Percentiles rank a stretch among this genome's conserved stretches.
These are phyloP conservation scores for Aurantiochytrium sp. DNA, from an alignment of 108 stramenopile species.

Conservation along the genomic window DNA sequence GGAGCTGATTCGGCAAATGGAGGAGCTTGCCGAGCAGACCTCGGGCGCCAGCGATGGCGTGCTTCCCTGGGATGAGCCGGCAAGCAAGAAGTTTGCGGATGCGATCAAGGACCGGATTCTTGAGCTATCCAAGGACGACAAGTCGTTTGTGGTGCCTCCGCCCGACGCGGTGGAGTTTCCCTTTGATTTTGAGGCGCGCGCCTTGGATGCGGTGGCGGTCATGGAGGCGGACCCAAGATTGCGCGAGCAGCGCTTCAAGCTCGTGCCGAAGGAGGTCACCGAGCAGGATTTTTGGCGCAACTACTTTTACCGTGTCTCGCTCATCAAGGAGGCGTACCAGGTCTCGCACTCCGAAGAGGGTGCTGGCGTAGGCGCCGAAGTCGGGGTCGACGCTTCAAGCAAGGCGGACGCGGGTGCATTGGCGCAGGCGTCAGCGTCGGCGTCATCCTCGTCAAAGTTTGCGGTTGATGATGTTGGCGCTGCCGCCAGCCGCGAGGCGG, in stretches of 20 bases:
- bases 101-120: not conserved
- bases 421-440: not conserved
- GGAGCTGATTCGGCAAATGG: not conserved
- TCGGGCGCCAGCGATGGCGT: not conserved
- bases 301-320: slow-evolving; percentile 12
- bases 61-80: not conserved
- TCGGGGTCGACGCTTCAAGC: not conserved
- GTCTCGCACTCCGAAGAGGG: not conserved
- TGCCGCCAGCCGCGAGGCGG: not conserved
- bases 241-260: not conserved
- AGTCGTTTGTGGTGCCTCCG: not conserved
- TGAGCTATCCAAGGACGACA: slow-evolving; percentile 5
- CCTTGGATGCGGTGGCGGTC: not conserved
- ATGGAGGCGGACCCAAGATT: not conserved
- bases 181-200: not conserved
- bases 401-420: not conserved
- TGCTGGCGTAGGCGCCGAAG: not conserved
- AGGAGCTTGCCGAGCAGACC: not conserved
- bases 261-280: not conserved
- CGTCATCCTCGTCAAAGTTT: not conserved
- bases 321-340: slow-evolving; percentile 20
- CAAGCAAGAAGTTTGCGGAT: not conserved
- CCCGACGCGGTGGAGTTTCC: not conserved
- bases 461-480: no score
- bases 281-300: not conserved